Conservation (phyloP, 1,284 basidiomycete genomes). For the Pseudomicrostroma phylloplanum region DNA sequence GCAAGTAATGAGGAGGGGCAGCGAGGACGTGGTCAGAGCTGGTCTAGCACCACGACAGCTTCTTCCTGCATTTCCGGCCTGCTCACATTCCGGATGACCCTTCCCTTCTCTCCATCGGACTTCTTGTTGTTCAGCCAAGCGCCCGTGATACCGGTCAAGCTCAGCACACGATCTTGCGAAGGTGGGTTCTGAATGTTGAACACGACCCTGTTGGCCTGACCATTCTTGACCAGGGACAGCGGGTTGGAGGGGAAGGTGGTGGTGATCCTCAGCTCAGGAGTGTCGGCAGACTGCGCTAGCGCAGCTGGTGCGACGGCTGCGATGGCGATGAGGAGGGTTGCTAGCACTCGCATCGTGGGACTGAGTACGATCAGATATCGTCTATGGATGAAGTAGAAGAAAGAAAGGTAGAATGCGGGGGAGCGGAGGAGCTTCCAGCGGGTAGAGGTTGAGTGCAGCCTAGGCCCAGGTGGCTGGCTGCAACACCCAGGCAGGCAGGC, state of each 20-base stretch:
- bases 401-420: too few species aligned
- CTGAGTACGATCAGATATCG: too few species aligned
- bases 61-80: too few species aligned
- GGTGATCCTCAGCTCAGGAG: slow-evolving; percentile 33
- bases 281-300: background rate
- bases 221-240: slow-evolving; percentile 44
- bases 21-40: too few species aligned
- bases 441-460: too few species aligned
- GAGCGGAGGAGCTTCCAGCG: too few species aligned
- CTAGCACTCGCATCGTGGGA: background rate
- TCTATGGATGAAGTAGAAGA: too few species aligned
- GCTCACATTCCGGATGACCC: slow-evolving; percentile 42
- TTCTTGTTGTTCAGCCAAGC: slow-evolving; percentile 47
- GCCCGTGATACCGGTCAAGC: slow-evolving; percentile 41
- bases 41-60: too few species aligned
- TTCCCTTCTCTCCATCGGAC: slow-evolving; percentile 34
- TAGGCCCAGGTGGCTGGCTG: too few species aligned
- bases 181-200: slow-evolving; percentile 38
- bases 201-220: slow-evolving; percentile 46
- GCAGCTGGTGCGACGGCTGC: background rate
- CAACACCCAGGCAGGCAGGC: too few species aligned
- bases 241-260: slow-evolving; percentile 48
- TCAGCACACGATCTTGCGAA: slow-evolving; percentile 36
- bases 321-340: background rate
- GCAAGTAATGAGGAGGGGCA: background rate